These are phyloP conservation scores for Ganoderma lingzhi DNA, from an alignment of 1,284 basidiomycete genomes.

Conservation along the genomic window DNA sequence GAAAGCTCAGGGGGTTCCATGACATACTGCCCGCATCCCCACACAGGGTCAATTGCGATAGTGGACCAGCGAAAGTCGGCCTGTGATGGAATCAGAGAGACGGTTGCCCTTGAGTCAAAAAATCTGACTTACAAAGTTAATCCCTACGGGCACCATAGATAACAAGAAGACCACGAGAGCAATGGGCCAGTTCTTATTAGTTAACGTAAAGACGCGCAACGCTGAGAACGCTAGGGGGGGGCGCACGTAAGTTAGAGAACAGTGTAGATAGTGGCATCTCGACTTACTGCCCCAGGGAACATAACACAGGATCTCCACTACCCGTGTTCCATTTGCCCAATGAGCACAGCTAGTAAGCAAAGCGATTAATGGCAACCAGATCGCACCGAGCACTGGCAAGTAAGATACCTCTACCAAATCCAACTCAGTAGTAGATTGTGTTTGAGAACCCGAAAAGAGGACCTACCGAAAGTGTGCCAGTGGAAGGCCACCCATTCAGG, in stretches of 20 bases:
- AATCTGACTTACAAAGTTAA: constrained; percentile 12
- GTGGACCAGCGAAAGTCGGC: constrained; percentile 5
- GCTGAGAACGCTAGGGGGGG: constrained; percentile 15
- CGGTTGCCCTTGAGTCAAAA: not conserved
- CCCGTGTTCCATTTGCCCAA: constrained; percentile 13
- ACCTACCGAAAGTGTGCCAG: constrained; percentile 3
- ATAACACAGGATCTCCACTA: constrained; percentile 10
- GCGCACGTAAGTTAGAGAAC: not conserved
- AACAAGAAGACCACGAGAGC: constrained; percentile 7
- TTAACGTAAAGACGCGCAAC: constrained; percentile 18
- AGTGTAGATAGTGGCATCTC: too few relatives aligned
- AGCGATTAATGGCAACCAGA: too few relatives aligned
- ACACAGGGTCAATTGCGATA: not conserved
- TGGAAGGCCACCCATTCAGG: not conserved
- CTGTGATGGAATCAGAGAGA: not conserved
- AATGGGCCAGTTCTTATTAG: constrained; percentile 2
- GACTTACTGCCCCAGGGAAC: constrained; percentile 13
- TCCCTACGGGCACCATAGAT: constrained; percentile 7
- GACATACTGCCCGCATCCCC: not conserved
- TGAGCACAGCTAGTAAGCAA: constrained; percentile 6
- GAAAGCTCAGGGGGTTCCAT: not conserved
- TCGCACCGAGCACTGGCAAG: too few relatives aligned
- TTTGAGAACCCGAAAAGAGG: too few relatives aligned
- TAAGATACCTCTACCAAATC: not conserved
- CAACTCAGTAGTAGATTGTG: not conserved